Conservation (phyloP, 2,329 filamentous ascomycete species). For the Claviceps monticola region DNA sequence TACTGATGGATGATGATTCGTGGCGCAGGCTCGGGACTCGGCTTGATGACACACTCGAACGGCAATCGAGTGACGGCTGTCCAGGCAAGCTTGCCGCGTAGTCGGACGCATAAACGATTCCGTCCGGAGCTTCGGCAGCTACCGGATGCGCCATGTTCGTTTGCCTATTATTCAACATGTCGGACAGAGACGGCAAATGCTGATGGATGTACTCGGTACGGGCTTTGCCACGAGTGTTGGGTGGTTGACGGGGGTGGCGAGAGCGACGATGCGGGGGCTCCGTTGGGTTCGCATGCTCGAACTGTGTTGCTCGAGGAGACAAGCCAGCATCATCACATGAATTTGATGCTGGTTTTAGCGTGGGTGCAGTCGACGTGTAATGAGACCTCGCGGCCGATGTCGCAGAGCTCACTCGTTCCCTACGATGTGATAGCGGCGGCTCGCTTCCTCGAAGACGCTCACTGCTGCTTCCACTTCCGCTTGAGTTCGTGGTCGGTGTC, state of each 20-base stretch:
- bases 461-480: conserved; percentile 33
- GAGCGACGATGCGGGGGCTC: conserved; percentile 15
- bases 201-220: conserved; percentile 16
- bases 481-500: conserved; percentile 23
- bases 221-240: conserved; percentile 15
- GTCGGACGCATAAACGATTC: neutral
- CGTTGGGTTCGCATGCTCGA: conserved; percentile 20
- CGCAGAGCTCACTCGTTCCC: conserved; percentile 34
- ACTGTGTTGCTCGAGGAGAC: conserved; percentile 27
- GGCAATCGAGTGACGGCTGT: conserved; percentile 13
- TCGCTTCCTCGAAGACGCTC: conserved; percentile 35
- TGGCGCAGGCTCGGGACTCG: conserved; percentile 27
- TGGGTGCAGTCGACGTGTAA: conserved; percentile 25
- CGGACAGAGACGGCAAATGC: conserved; percentile 32
- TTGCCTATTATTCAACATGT: conserved; percentile 29
- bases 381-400: conserved; percentile 32
- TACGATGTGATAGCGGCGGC: conserved; percentile 29
- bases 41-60: conserved; percentile 15
- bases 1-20: conserved; percentile 32
- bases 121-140: conserved; percentile 5
- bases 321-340: conserved; percentile 28
- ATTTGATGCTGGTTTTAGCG: conserved; percentile 20
- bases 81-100: neutral
- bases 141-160: conserved; percentile 9
- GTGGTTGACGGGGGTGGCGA: conserved; percentile 13